These are phyloP conservation scores for Colletotrichum sp. DNA, from an alignment of 2,329 filamentous ascomycete species.

Conservation along the genomic window DNA sequence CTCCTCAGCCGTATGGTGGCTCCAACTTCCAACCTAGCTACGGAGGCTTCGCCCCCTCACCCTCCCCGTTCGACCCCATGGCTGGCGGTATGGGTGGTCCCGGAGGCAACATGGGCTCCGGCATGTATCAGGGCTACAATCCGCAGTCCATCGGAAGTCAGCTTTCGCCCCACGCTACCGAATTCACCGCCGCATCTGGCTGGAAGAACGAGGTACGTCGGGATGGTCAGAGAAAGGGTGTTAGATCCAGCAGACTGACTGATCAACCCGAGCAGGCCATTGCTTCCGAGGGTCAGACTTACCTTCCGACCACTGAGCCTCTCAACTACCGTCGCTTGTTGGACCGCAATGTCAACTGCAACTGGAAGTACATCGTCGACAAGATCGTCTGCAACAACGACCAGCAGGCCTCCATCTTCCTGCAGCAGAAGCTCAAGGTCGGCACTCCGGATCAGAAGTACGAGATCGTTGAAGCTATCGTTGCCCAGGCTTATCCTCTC, in stretches of 20 bases:
- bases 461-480: constrained; percentile 95
- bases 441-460: constrained; percentile 95
- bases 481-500: constrained; percentile 89
- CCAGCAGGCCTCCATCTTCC: constrained; percentile 97
- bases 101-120: constrained; percentile 43
- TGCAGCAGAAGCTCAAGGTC: constrained; percentile 98
- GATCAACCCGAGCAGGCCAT: constrained; percentile 43
- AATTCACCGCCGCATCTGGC: constrained; percentile 66
- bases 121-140: constrained; percentile 54
- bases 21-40: constrained; percentile 32
- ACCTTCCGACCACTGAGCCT: constrained; percentile 85
- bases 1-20: constrained; percentile 36
- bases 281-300: constrained; percentile 70
- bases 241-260: constrained; percentile 4
- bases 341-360: constrained; percentile 94
- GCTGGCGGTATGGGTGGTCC: constrained; percentile 31
- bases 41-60: constrained; percentile 26
- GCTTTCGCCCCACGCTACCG: constrained; percentile 75
- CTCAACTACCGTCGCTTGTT: constrained; percentile 95
- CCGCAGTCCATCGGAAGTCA: constrained; percentile 66
- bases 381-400: constrained; percentile 99
- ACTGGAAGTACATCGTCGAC: constrained; percentile 99
- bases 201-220: constrained; percentile 62
- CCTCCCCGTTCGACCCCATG: constrained; percentile 25
- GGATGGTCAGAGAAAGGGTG: not conserved